Base-by-base conservation (phyloP, 768 basidiomycete species). In the Tulasnella sp. region DNA sequence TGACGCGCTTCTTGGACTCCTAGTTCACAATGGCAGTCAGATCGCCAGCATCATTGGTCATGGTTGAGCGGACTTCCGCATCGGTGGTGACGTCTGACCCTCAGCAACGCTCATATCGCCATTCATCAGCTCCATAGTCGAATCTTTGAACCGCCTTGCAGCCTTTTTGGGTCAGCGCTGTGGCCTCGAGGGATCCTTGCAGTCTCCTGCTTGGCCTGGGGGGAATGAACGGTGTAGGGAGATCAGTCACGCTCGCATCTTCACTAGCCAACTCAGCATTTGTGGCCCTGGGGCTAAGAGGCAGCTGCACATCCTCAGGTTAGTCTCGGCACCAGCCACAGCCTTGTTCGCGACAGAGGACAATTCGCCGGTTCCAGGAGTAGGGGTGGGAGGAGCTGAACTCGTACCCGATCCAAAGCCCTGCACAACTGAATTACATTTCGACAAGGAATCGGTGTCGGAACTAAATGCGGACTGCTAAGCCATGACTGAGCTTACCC, bases 1-100 rank as follows among this genome's bases (percentile, higher is more conserved):
- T 92, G 58, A 88, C 87, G 80, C 86, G 85, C 77, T 86, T 83
- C 2, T 82, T 86, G 31, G 86, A 87, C 21, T 38, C 21, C 31
- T 62, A 18, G 21, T 2, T n/a, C 19, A 68, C 58, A 16, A 52
- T 21, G 27, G 46, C 36, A 9, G 75, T 76, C 40, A 48, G 38
- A 31, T 75, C 78, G 34, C 75, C 72, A 56, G 34, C 77, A 36
- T 74, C 72, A 48, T 75, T 79, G 72, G 78, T 77, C 34, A 42
- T 79, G 34, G 39, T 40, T 8, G 78, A 74, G 21, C 62, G 52
- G n/a, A 34, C 77, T 24, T 78, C 77, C 10, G 71, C 77, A 36
- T 78, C 77, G 12, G 77, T 78, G 12, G 77, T 71, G 21, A 48
- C 38, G 10, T 68, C 77, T 31, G 68, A 36, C 34, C 77, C 39